phyloP scores from a whole-genome alignment of 371 early-diverging fungal species.

The Batkoa obscura region DNA sequence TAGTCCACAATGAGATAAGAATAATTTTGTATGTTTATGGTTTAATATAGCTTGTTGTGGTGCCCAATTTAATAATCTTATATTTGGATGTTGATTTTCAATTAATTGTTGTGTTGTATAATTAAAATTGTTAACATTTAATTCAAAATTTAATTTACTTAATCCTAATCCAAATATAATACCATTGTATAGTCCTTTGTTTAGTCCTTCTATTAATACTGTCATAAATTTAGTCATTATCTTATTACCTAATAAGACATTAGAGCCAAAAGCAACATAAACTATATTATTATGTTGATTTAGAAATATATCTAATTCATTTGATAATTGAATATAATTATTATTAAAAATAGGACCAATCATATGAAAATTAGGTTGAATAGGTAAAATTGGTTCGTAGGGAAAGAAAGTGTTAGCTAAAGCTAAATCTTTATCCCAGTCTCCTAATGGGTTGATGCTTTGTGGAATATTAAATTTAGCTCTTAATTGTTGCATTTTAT shows the following conservation, averaged over 20 bases:
- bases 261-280: conserved; percentile 2
- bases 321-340: not conserved
- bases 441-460: not conserved
- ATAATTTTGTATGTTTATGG: not conserved
- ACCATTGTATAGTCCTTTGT: no score
- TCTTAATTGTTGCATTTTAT: not conserved
- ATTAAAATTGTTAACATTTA: no score
- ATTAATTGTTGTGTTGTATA: not conserved
- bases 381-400: not conserved
- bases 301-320: not conserved
- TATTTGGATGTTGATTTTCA: not conserved
- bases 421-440: not conserved
- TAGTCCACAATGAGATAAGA: not conserved
- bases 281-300: not conserved
- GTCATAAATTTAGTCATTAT: no score
- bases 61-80: not conserved
- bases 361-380: not conserved
- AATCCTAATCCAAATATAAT: no score
- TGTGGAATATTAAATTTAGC: not conserved
- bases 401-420: not conserved
- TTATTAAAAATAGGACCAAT: not conserved
- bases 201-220: no score
- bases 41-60: not conserved
- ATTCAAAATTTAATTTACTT: no score
- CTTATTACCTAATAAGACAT: not conserved